Evolutionary conservation across 495 filamentous ascomycete species (phyloP), one percentile per base, ranked within the genome.

Genomic region (Hyphodiscus hymeniophilus): DNA sequence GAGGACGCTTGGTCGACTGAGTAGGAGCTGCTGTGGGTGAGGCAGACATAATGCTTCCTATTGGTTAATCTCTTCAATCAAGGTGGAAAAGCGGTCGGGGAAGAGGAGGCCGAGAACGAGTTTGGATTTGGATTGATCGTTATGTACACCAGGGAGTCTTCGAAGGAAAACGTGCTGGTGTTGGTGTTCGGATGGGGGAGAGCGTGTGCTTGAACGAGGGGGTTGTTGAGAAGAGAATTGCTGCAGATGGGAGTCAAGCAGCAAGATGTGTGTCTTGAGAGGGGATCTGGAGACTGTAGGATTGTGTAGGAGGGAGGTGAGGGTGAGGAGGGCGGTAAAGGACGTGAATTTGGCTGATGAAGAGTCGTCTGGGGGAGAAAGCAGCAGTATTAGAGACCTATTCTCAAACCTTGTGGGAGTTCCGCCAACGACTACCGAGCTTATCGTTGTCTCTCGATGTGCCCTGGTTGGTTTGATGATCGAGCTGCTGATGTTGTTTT

Each of bases 161-260:
- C 80, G 76, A 87, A 86, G 66, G 81, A 88, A 88, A 87, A 89
- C 81, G 77, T 84, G 87, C 82, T 84, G 85, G 85, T 91, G 85
- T 68, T 58, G 48, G 47, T 58, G 52, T 59, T 62, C 62, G 60
- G 47, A 56, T 44, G 50, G 47, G 50, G 54, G 38, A 52, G 56
- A 43, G 54, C 46, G 56, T 54, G 55, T 60, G 57, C 52, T 57
- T 52, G 52, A 50, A 51, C 38, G 47, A 24, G 41, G 39, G 41
- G 23, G 23, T 39, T 47, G 48, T 38, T 57, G 54, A 49, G 48
- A 53, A 55, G 46, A 54, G 52, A 56, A 51, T 36, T 23, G 36
- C 42, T 51, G 41, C 47, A 34, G 28, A 35, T 53, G 55, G 43
- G 49, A 28, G 52, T 42, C 38, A 57, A 52, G 50, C 42, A 51